Base-by-base conservation (phyloP, 2,329 filamentous ascomycete species). In the Chalaropsis thielavioides region DNA sequence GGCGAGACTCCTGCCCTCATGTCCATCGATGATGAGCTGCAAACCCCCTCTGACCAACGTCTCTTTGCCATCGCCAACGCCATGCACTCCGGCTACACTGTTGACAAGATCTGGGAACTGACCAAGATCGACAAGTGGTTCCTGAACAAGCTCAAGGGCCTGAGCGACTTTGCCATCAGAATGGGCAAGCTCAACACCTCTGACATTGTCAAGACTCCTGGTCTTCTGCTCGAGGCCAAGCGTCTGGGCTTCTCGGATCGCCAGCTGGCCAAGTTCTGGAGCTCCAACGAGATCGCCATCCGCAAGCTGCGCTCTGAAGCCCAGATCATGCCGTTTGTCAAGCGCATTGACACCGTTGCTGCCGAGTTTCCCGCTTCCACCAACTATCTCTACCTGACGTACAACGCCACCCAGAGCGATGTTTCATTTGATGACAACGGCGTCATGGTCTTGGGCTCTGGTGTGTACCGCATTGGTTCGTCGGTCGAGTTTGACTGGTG, bases 111-210 rank as follows among this genome's bases (percentile, higher is more conserved):
- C 73, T 96, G 92, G 91, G 89, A 96, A 74, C 82, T 97, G 79
- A 99, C 94, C 72, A 91, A 92, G 78, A 99, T 99, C 71, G 94
- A 97, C 78, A 96, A 95, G 76, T 99, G 94, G 94, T 99, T 97
- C 80, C 78, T 99, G 69, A 86, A 84, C 76, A 92, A 90, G 75
- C 85, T 99, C 66, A 95, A 95, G 83, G 87, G 88, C 35, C 79
- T 99, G 10, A 95, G 86, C 75, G 84, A 96, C 77, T 96, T 97
- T 71, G 86, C 86, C 73, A 92, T 91, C 76, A 75, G 81, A 27
- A 89, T 96, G 84, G 80, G 81, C 67, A 80, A 79, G 60, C 89
- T 85, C 76, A 82, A 73, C 68, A 81, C 81, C 13, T 81, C 79
- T 69, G 86, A 91, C 56, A 83, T 87, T 65, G 83, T 80, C 60